Conservation (phyloP, 768 basidiomycete species). For the Boletus reticuloceps region DNA sequence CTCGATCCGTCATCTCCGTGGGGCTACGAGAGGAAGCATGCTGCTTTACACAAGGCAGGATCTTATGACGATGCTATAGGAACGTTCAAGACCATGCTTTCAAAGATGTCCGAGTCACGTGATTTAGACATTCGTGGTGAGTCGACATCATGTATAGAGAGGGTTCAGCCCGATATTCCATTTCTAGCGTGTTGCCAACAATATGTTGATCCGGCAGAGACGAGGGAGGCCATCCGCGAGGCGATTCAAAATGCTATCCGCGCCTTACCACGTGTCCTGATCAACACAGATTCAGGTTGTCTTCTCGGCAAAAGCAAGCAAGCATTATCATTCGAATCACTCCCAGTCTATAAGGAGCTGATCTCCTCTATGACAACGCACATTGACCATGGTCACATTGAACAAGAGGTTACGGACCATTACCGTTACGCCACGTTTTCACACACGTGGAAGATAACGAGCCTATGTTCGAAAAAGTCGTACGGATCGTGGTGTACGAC, state of each 20-base stretch:
- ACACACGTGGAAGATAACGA: neutral
- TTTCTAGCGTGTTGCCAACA: neutral
- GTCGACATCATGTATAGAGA: neutral
- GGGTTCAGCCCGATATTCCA: too few species aligned
- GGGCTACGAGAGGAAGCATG: neutral
- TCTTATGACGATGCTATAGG: neutral
- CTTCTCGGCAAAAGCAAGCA: neutral
- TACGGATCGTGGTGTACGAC: neutral
- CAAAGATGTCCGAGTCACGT: neutral
- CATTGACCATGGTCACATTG: neutral
- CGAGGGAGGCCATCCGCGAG: neutral
- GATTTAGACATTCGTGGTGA: neutral
- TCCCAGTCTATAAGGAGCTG: neutral
- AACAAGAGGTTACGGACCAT: neutral
- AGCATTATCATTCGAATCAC: neutral
- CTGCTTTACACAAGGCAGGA: neutral
- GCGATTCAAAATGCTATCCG: neutral
- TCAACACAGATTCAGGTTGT: neutral
- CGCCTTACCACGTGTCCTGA: neutral
- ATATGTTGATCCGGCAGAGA: neutral
- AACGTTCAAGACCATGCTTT: neutral
- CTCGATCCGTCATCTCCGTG: neutral
- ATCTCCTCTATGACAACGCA: neutral
- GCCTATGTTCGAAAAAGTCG: neutral
- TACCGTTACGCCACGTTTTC: slow-evolving; percentile 1